Conservation (phyloP, 2,329 filamentous ascomycete species). For the Fusarium virguliforme region DNA sequence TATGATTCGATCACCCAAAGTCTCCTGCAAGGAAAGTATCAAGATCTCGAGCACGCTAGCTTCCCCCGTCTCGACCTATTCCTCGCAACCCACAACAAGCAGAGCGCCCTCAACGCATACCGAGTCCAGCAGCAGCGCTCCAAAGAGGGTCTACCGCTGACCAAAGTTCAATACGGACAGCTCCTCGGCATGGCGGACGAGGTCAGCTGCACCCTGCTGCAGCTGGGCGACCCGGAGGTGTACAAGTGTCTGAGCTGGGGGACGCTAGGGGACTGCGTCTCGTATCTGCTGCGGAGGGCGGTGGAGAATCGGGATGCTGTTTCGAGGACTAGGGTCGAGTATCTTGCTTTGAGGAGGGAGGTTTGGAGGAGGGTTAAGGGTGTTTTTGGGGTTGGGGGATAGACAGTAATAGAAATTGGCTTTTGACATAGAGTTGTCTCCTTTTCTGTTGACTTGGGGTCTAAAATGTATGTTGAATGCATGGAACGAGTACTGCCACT, state of each 20-base stretch:
- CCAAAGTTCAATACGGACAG: conserved; percentile 6
- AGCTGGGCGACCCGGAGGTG: not conserved
- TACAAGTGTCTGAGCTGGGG: conserved; percentile 6
- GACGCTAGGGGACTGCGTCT: not conserved
- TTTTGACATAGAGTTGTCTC: not conserved
- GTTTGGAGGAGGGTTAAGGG: conserved; percentile 2
- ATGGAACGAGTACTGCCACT: not conserved
- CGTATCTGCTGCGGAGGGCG: not conserved
- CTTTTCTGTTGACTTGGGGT: too few species aligned
- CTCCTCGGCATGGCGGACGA: conserved; percentile 4
- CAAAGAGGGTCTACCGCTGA: not conserved
- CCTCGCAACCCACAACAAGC: conserved; percentile 10
- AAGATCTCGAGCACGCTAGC: not conserved
- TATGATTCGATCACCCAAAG: not conserved
- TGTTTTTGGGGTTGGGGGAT: not conserved
- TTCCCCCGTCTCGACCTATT: conserved; percentile 1
- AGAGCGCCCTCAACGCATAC: conserved; percentile 2
- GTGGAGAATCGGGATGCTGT: conserved; percentile 7
- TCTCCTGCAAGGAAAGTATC: not conserved
- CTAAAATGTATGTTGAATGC: not conserved
- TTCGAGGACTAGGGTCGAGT: not conserved
- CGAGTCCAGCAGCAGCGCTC: not conserved
- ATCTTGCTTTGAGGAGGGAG: conserved; percentile 1
- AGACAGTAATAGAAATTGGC: not conserved
- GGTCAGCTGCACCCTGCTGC: conserved; percentile 5